Percentiles rank a stretch among this genome's conserved stretches.
These are phyloP conservation scores for Cynara cardunculus DNA, from an alignment of 129 eudicot genomes.

Conservation along the genomic window DNA sequence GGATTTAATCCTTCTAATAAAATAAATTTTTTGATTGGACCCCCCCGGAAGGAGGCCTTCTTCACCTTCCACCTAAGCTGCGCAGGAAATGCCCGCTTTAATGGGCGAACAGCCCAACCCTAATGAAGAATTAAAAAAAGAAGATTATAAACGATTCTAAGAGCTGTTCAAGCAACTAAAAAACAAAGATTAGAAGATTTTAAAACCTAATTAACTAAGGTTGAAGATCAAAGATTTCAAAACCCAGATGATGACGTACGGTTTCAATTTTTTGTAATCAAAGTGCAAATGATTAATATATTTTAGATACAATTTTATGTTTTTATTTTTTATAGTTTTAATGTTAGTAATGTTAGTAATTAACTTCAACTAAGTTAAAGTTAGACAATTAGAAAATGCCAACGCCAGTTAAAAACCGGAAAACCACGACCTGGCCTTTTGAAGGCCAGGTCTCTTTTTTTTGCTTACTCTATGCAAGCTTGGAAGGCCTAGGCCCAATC, in stretches of 20 bases:
- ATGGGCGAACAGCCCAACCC: no score
- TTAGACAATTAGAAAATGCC: not conserved
- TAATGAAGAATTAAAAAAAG: not conserved
- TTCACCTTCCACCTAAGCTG: no score
- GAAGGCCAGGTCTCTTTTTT: not conserved
- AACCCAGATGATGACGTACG: not conserved
- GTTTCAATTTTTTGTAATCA: not conserved
- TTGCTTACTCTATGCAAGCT: not conserved
- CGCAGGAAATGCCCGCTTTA: no score
- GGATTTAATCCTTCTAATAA: no score
- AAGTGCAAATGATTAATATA: not conserved
- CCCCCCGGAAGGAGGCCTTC: no score
- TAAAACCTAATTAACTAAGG: not conserved
- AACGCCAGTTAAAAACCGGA: not conserved
- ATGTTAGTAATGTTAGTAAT: not conserved
- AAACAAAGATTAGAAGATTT: not conserved
- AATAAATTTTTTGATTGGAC: no score
- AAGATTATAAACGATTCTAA: not conserved
- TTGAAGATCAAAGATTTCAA: not conserved
- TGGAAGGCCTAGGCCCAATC: not conserved
- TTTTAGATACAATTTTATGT: not conserved
- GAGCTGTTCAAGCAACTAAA: not conserved
- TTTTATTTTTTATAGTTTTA: not conserved
- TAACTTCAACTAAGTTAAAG: not conserved
- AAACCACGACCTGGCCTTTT: not conserved